Conservation (phyloP, 108 stramenopile genomes). For the Aurantiochytrium sp. region DNA sequence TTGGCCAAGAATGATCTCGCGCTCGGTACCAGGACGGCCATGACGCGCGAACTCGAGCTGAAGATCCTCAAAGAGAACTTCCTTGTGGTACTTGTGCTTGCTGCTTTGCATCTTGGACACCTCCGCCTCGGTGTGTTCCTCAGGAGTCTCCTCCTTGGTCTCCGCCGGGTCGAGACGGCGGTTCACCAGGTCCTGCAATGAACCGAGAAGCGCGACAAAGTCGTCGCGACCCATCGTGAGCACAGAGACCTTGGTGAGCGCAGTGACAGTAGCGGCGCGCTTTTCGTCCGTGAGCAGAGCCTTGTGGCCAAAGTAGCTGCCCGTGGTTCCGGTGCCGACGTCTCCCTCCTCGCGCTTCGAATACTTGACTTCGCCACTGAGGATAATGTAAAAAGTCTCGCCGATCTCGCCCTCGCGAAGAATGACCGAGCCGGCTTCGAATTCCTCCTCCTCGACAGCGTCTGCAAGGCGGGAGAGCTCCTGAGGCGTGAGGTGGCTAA, state of each 20-base stretch:
- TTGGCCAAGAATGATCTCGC: constrained; percentile 18
- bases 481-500: neutral
- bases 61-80: neutral
- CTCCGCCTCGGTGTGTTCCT: neutral
- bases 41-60: neutral
- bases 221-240: constrained; percentile 22
- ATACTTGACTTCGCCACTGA: constrained; percentile 37
- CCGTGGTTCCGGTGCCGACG: neutral
- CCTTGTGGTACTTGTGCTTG: neutral
- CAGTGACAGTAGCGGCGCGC: constrained; percentile 26
- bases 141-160: neutral
- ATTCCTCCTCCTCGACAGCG: constrained; percentile 32
- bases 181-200: neutral
- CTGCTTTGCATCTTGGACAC: neutral
- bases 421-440: constrained; percentile 58
- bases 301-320: constrained; percentile 23
- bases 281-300: constrained; percentile 28
- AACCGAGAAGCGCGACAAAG: constrained; percentile 21
- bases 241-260: neutral
- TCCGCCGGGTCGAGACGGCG: neutral
- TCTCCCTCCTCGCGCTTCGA: neutral
- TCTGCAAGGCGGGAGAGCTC: constrained; percentile 13
- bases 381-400: constrained; percentile 76
- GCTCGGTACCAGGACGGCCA: neutral
- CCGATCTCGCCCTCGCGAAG: constrained; percentile 67